These are phyloP conservation scores for Cyclospora cayetanensis DNA, from an alignment of 169 alveolate genomes.

Conservation along the genomic window DNA sequence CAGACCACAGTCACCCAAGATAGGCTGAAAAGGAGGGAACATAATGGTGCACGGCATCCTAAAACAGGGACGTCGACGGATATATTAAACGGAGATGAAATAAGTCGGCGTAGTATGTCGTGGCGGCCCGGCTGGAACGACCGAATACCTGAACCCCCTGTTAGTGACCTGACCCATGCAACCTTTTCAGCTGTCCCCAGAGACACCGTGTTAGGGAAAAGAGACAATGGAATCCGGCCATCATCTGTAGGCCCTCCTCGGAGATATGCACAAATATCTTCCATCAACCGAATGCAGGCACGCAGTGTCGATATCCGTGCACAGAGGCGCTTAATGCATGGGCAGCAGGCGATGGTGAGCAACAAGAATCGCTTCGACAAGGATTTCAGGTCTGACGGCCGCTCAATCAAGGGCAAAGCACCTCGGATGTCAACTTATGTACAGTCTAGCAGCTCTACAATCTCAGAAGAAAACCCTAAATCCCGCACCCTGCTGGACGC, in stretches of 20 bases:
- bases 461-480: neutral
- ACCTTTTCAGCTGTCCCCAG: neutral
- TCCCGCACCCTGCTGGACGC: neutral
- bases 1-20: too few relatives aligned
- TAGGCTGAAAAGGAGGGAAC: too few relatives aligned
- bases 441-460: neutral
- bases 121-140: neutral
- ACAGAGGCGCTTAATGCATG: slow-evolving; percentile 29
- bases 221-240: neutral
- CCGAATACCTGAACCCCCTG: neutral
- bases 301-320: slow-evolving; percentile 1
- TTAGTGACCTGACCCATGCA: neutral
- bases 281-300: slow-evolving; percentile 11
- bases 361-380: neutral
- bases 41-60: too few relatives aligned
- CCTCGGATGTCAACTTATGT: neutral
- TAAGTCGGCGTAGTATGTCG: neutral
- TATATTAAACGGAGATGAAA: too few relatives aligned
- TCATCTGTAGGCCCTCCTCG: slow-evolving; percentile 19
- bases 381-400: neutral
- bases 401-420: neutral
- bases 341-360: neutral
- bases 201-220: neutral
- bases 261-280: neutral
- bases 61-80: too few relatives aligned